phyloP scores from a whole-genome alignment of 139 green algal species.

The Picochlorum costavermella region DNA sequence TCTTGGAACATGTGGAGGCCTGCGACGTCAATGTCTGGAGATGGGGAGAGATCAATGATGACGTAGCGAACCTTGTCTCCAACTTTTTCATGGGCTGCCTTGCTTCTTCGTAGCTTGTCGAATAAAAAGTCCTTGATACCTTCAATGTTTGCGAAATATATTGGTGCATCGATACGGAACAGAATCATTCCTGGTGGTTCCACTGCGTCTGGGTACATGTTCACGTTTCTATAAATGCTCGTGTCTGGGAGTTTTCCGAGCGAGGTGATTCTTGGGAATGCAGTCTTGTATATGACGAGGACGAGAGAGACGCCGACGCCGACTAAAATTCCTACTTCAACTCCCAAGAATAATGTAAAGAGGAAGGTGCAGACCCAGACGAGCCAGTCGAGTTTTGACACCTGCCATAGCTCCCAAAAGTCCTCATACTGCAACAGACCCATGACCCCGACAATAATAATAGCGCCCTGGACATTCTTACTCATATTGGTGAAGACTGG shows the following conservation, averaged over 20 bases:
- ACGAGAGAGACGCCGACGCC: constrained; percentile 24
- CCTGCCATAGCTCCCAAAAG: constrained; percentile 9
- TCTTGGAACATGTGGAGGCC: constrained; percentile 48
- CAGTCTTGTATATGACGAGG: constrained; percentile 27
- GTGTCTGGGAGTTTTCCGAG: constrained; percentile 25
- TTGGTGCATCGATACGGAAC: constrained; percentile 56
- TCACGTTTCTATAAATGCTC: constrained; percentile 16
- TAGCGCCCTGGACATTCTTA: constrained; percentile 56
- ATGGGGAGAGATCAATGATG: constrained; percentile 72
- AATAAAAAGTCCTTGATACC: constrained; percentile 50
- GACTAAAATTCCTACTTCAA: constrained; percentile 34
- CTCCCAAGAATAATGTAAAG: constrained; percentile 34
- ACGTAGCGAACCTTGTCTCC: constrained; percentile 44
- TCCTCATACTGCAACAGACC: constrained; percentile 46
- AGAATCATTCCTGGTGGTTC: constrained; percentile 42
- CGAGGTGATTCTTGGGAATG: constrained; percentile 21
- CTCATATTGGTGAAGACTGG: constrained; percentile 62
- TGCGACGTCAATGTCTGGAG: constrained; percentile 65
- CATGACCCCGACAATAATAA: constrained; percentile 59
- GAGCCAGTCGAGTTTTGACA: constrained; percentile 29
- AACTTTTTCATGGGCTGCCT: neutral
- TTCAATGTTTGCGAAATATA: constrained; percentile 55
- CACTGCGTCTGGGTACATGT: constrained; percentile 24
- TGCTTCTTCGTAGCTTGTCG: constrained; percentile 25
- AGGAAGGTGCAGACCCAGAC: constrained; percentile 20